Conservation (phyloP, 2,329 filamentous ascomycete genomes). For the Alternaria brassicicola region DNA sequence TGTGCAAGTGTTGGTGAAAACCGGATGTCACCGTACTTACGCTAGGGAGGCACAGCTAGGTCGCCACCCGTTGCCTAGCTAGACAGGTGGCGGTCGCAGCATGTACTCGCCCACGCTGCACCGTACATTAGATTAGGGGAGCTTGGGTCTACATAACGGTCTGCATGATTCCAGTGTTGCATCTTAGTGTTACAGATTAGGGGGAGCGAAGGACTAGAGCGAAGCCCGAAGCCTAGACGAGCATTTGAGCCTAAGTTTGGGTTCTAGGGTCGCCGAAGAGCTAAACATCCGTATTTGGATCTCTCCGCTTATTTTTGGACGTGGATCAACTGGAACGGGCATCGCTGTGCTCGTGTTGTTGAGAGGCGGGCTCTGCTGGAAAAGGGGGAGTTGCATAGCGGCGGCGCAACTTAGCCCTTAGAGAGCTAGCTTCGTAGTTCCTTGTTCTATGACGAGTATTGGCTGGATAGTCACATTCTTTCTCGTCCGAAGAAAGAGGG, state of each 20-base stretch:
- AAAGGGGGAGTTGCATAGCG: constrained; percentile 7
- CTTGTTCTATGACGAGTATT: constrained; percentile 5
- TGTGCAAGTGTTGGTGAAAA: neutral
- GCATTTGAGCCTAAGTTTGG: constrained; percentile 11
- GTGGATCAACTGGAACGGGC: too few relatives aligned
- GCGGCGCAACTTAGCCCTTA: constrained; percentile 2
- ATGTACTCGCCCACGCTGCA: constrained; percentile 7
- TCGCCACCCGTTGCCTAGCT: neutral
- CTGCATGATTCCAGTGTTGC: constrained; percentile 11
- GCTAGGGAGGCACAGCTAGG: constrained; percentile 7
- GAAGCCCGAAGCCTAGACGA: constrained; percentile 1
- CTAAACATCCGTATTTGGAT: constrained; percentile 2
- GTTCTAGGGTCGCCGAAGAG: constrained; percentile 9
- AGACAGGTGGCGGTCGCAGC: neutral
- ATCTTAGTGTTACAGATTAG: constrained; percentile 9
- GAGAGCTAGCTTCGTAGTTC: constrained; percentile 2
- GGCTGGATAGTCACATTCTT: constrained; percentile 1
- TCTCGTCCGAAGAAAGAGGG: constrained; percentile 2
- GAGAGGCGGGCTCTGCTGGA: neutral
- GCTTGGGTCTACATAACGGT: constrained; percentile 11
- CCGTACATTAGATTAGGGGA: constrained; percentile 6
- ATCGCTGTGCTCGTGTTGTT: neutral
- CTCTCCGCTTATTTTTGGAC: neutral
- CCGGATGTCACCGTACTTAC: constrained; percentile 4
- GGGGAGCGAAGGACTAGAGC: constrained; percentile 9